These are phyloP conservation scores for Erodium texanum DNA, from an alignment of 441 rosid genomes.

Conservation along the genomic window DNA sequence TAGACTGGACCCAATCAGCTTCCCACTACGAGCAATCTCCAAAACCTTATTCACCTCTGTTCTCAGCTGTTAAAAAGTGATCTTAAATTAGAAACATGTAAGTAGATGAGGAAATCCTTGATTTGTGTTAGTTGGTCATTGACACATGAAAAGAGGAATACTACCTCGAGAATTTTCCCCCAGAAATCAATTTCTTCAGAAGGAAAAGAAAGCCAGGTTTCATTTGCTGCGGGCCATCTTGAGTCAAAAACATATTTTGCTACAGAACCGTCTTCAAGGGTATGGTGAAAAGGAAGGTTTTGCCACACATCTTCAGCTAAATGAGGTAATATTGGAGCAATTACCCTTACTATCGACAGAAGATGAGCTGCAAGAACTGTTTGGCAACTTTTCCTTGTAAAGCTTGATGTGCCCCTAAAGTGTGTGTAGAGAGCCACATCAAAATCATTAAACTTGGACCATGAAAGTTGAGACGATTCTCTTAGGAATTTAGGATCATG, in stretches of 20 bases:
- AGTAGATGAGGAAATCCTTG: too few species aligned
- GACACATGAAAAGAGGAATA: slow-evolving; percentile 1
- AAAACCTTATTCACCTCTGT: slow-evolving; percentile 89
- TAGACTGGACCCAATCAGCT: slow-evolving; percentile 84
- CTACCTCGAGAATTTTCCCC: slow-evolving; percentile 82
- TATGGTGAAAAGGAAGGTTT: slow-evolving; percentile 66
- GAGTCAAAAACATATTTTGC: slow-evolving; percentile 76
- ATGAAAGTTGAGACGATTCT: background rate
- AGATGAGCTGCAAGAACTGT: slow-evolving; percentile 90
- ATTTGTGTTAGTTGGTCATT: too few species aligned
- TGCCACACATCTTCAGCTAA: slow-evolving; percentile 95
- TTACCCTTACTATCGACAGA: slow-evolving; percentile 62
- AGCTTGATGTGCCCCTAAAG: slow-evolving; percentile 64
- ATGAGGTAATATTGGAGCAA: slow-evolving; percentile 93
- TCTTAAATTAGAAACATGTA: slow-evolving; percentile 11
- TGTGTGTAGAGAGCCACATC: slow-evolving; percentile 10
- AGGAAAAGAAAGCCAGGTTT: slow-evolving; percentile 59
- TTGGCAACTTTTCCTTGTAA: slow-evolving; percentile 92
- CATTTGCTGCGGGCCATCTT: slow-evolving; percentile 72
- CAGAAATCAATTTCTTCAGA: slow-evolving; percentile 60
- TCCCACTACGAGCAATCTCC: slow-evolving; percentile 75
- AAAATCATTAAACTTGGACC: background rate
- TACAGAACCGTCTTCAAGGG: slow-evolving; percentile 44
- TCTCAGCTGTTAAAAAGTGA: slow-evolving; percentile 48
- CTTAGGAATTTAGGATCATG: background rate